Evolutionary conservation across 2,329 filamentous ascomycete species (phyloP), one percentile per base, ranked within the genome.

Genomic region (Diaporthe australafricana): DNA sequence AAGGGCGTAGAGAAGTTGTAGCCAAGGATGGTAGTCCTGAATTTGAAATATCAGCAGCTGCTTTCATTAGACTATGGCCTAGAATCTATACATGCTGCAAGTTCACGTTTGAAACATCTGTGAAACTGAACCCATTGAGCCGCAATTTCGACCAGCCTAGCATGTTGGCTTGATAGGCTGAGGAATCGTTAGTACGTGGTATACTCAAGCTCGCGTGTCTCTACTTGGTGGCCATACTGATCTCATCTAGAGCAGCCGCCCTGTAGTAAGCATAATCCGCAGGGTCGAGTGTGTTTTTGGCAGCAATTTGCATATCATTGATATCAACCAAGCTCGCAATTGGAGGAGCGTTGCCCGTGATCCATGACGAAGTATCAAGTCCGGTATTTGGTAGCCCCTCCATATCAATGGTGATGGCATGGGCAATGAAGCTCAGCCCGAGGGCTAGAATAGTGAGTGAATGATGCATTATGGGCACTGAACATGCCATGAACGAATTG

Each of bases 131-230:
- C 4, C 55, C 22, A 2, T 60, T 60, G 2, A 60, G 55, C 7
- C 55, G 55, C 17, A 60, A 20, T 20, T 60, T 60, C 16, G 55
- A 42, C 55, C 55, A 60, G 14, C 55, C 55, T n/a, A 60, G 55
- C 55, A 60, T 60, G 55, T 60, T 60, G 35, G 55, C 55, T 27
- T 60, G 55, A 27, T 60, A 60, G 20, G 55, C 55, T 60, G 12
- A 20, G 6, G 22, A 2, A 3, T n/a, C 25, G 35, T 60, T 22
- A 60, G 16, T 25, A 6, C 3, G 3, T 27, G 16, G 3, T 6
- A 11, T 30, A 5, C 20, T 17, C 9, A 11, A 27, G 14, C 35
- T 40, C 20, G 12, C 11, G 1, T 8, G 8, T 20, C 14, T 5
- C 2, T 40, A 2, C 16, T 3, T 1, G 22, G 14, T 42, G 14